Evolutionary conservation across 1,139 yeast genomes (phyloP).

Genomic region (Debaryomycetaceae sp.): DNA sequence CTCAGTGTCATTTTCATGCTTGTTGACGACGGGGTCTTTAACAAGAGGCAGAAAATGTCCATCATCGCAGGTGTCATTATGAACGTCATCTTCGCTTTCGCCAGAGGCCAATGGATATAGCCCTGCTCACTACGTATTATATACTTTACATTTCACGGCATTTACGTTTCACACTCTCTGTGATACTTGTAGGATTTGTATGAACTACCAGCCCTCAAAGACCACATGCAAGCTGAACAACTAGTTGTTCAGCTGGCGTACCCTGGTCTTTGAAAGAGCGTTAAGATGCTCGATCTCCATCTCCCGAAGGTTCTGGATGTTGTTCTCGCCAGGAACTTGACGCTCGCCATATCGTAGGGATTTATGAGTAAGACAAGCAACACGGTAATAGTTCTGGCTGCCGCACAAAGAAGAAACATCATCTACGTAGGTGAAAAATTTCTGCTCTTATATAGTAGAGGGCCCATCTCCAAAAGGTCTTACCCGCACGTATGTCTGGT

Average conservation of each 20-base stretch:
- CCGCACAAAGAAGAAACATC: slow-evolving; percentile 43
- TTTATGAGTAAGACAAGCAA: slow-evolving; percentile 51
- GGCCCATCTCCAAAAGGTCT: slow-evolving; percentile 10
- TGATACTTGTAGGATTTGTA: slow-evolving; percentile 20
- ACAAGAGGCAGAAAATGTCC: slow-evolving; percentile 58
- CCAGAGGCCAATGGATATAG: slow-evolving; percentile 48
- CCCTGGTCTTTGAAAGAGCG: slow-evolving; percentile 40
- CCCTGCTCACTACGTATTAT: background rate
- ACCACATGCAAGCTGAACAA: slow-evolving; percentile 17
- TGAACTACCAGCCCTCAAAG: slow-evolving; percentile 54
- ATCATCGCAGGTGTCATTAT: slow-evolving; percentile 58
- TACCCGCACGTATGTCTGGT: slow-evolving; percentile 12
- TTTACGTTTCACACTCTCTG: background rate
- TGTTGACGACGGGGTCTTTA: slow-evolving; percentile 55
- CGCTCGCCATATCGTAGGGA: slow-evolving; percentile 55
- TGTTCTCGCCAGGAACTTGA: slow-evolving; percentile 54
- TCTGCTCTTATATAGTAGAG: background rate
- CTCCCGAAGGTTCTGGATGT: slow-evolving; percentile 21
- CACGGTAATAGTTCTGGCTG: slow-evolving; percentile 57
- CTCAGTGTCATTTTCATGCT: slow-evolving; percentile 54
- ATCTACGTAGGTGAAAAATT: background rate
- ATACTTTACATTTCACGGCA: background rate
- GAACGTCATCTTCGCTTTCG: slow-evolving; percentile 56
- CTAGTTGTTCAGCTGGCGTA: slow-evolving; percentile 6
- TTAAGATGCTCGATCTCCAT: slow-evolving; percentile 46